Base-by-base conservation (phyloP, 2,329 filamentous ascomycete species). In the Acrocalymma vagum region DNA sequence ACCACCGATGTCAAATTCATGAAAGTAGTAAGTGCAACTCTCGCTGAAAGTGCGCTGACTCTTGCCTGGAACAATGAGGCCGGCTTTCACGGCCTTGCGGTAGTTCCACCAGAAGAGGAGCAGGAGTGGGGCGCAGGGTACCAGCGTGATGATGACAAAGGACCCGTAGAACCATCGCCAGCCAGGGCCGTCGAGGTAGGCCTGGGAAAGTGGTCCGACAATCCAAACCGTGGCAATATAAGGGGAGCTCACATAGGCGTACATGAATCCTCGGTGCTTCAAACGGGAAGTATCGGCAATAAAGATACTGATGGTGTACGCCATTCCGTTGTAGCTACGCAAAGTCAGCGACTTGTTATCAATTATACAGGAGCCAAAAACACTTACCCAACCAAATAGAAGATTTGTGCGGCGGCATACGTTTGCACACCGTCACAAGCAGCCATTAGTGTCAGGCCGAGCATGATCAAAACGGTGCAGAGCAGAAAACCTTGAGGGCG, bases 101-200 rank as follows among this genome's bases (percentile, higher is more conserved):
- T 85, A 77, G 52, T 86, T 75, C 58, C 49, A 33, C 29, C 26
- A 51, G 39, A 87, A 86, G 68, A 86, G 70, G 7, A 74, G 61
- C n/a, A 80, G 79, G 9, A 89, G 70, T 0, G 86, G 86, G 5
- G 82, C 49, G n/a, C 78, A 78, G 16, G 86, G 74, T 31, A 76
- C 67, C 1, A 84, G 83, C 6, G 83, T 72, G 45, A 88, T 75
- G 47, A 90, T 83, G 22, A 79, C 74, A 63, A 85, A 88, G 53
- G 77, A 75, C 17, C 84, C 86, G 55, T 84, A 88, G 2, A 76
- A 83, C 86, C 85, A 90, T 25, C 82, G 78, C 79, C 81, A 88
- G 2, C 76, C 71, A 6, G 77, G 72, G 0, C 75, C 63, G 7
- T 50, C 37, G 42, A 86, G 78, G 4, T 73, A 75, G 10, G 29